Evolutionary conservation across 768 basidiomycete genomes (phyloP).

Genomic region (Lactarius psammicola): DNA sequence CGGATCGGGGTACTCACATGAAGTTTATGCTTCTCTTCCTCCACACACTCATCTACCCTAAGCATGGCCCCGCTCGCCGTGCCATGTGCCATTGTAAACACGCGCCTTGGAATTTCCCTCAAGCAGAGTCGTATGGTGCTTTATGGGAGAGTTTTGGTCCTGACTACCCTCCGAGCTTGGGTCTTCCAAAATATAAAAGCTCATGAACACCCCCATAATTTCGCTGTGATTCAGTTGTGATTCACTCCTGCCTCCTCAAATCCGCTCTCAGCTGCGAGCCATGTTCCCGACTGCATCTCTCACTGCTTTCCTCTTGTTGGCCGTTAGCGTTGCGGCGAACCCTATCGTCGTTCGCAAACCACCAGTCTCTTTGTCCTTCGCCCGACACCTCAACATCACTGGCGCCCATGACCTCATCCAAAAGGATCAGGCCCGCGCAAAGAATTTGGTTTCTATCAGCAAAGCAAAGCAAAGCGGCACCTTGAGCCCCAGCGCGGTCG

Average conservation of each 20-base stretch:
- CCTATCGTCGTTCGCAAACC: constrained; percentile 19
- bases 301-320: not conserved
- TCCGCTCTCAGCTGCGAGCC: not conserved
- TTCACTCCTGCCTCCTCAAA: constrained; percentile 14
- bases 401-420: constrained; percentile 49
- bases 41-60: not conserved
- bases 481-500: constrained; percentile 27
- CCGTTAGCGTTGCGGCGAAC: not conserved
- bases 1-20: not conserved
- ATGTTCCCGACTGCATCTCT: not conserved
- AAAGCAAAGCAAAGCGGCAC: constrained; percentile 36
- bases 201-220: not conserved
- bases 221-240: constrained; percentile 8
- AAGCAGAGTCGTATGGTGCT: not conserved
- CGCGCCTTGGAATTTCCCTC: not conserved
- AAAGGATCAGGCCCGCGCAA: constrained; percentile 51
- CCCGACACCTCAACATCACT: constrained; percentile 48
- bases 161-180: not conserved
- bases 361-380: not conserved
- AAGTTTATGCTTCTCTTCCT: not conserved
- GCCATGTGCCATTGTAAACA: not conserved
- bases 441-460: constrained; percentile 42
- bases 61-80: not conserved
- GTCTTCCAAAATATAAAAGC: not conserved
- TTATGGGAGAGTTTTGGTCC: not conserved